Conservation (phyloP, 306 rosid genomes). For the Glycyrrhiza uralensis region DNA sequence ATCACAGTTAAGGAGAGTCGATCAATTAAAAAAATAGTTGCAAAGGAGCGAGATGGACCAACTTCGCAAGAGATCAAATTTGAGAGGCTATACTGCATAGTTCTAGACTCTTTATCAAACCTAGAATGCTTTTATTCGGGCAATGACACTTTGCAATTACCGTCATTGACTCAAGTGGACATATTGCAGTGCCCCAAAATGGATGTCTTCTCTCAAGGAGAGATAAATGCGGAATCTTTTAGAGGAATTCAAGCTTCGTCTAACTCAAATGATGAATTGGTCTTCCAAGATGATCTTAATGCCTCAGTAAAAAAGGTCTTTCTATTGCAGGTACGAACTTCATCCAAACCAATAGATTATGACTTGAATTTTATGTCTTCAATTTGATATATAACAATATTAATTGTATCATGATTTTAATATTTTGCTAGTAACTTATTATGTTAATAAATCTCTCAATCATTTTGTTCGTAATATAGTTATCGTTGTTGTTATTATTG, state of each 20-base stretch:
- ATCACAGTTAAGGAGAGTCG: accelerated
- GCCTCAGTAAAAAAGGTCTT: background rate
- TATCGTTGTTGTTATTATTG: too few species aligned
- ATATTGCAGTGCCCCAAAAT: conserved; percentile 3
- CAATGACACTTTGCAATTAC: background rate
- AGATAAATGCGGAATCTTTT: background rate
- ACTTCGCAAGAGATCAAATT: background rate
- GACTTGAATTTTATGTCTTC: background rate
- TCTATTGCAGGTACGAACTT: background rate
- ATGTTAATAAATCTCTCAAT: too few species aligned
- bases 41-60: background rate
- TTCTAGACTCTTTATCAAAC: background rate
- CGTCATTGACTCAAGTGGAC: background rate
- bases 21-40: background rate
- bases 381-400: background rate
- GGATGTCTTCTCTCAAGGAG: background rate
- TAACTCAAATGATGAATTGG: background rate
- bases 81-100: background rate
- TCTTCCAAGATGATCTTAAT: too few species aligned
- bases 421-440: too few species aligned
- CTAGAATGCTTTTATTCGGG: conserved; percentile 4
- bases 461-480: too few species aligned
- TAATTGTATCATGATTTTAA: too few species aligned
- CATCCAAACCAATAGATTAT: background rate
- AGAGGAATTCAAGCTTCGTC: background rate